These are phyloP conservation scores for Pleodorina starrii DNA, from an alignment of 139 green algal genomes.

Conservation along the genomic window DNA sequence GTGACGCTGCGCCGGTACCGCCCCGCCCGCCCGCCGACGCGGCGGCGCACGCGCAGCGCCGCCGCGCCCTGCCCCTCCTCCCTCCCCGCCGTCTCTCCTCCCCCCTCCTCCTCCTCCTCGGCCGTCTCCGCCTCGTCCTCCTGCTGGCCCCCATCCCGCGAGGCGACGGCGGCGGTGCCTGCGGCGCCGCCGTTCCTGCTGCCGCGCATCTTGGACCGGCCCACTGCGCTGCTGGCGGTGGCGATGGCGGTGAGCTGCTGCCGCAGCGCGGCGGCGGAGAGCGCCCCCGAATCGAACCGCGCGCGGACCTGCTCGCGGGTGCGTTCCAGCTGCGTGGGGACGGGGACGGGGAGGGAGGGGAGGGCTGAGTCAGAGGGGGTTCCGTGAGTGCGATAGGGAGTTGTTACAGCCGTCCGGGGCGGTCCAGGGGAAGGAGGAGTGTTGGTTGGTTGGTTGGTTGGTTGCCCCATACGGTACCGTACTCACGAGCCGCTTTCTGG, in stretches of 20 bases:
- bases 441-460: not conserved
- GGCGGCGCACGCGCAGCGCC: not conserved
- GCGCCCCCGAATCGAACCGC: not conserved
- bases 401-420: too few species aligned
- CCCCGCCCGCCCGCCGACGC: not conserved
- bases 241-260: not conserved
- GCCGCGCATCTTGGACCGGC: not conserved
- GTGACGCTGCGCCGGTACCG: not conserved
- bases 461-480: not conserved
- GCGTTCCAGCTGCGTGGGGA: not conserved
- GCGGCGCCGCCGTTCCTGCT: not conserved
- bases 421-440: not conserved
- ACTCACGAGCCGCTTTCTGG: slow-evolving; percentile 5
- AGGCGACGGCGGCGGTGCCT: not conserved
- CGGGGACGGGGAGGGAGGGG: not conserved
- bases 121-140: not conserved
- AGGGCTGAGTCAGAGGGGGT: not conserved
- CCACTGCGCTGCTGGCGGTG: not conserved
- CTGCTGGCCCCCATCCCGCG: not conserved
- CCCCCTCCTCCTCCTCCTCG: not conserved
- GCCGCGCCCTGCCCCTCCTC: not conserved
- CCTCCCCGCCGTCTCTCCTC: not conserved
- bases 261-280: not conserved
- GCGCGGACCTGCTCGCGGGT: not conserved
- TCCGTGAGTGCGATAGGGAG: too few species aligned